Conservation (phyloP, 352 stramenopile species). For the Phytopythium cucurbitacearum region DNA sequence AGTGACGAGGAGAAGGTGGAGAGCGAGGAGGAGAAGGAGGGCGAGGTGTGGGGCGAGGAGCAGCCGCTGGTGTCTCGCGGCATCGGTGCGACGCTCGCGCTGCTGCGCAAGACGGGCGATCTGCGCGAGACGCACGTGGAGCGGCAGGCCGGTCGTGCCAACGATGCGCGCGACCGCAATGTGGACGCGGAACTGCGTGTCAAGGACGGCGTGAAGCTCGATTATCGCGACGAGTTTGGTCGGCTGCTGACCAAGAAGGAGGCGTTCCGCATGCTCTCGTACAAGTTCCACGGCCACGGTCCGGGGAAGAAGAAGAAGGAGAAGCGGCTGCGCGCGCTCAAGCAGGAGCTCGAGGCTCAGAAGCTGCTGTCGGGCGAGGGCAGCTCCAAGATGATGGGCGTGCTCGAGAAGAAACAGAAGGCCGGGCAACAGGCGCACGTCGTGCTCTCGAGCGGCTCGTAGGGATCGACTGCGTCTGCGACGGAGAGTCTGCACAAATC, state of each 20-base stretch:
- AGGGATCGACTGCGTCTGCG: slow-evolving; percentile 2
- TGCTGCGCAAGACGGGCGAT: slow-evolving; percentile 93
- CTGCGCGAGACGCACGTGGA: slow-evolving; percentile 85
- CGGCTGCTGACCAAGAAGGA: slow-evolving; percentile 97
- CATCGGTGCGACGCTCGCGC: slow-evolving; percentile 89
- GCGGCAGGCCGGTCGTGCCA: slow-evolving; percentile 91
- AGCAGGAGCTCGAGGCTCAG: slow-evolving; percentile 73
- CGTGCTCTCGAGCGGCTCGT: slow-evolving; percentile 69
- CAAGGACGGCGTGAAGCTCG: slow-evolving; percentile 88
- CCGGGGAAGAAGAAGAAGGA: slow-evolving; percentile 98
- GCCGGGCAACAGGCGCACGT: slow-evolving; percentile 79
- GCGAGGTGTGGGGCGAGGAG: slow-evolving; percentile 71
- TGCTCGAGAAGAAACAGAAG: slow-evolving; percentile 83
- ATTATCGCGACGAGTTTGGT: slow-evolving; percentile 97
- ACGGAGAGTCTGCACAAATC: too few species aligned
- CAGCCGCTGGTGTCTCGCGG: slow-evolving; percentile 82
- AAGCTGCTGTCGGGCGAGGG: slow-evolving; percentile 73
- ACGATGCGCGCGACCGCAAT: slow-evolving; percentile 93
- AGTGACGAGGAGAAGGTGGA: slow-evolving; percentile 26
- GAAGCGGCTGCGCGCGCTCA: slow-evolving; percentile 88
- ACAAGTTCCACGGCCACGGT: slow-evolving; percentile 98
- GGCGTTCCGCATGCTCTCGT: slow-evolving; percentile 96
- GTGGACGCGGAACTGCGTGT: slow-evolving; percentile 82
- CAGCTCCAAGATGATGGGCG: slow-evolving; percentile 83
- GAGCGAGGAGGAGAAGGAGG: slow-evolving; percentile 47